Percentiles rank a stretch among this genome's conserved stretches.
phyloP scores from a whole-genome alignment of 345 rosid genomes.

The Eucalyptus regnans region DNA sequence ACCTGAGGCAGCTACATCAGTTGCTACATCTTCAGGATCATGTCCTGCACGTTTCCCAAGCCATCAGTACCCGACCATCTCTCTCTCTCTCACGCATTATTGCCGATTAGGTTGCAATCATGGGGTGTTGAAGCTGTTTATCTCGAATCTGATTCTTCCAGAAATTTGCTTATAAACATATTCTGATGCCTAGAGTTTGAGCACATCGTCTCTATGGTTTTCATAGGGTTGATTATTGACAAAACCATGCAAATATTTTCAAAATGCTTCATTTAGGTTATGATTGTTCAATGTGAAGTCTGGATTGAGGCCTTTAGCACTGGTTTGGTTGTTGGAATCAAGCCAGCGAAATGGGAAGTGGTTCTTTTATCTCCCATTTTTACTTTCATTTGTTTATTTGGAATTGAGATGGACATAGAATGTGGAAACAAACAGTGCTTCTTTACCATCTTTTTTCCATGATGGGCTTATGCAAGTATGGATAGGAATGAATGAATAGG shows the following conservation, averaged over 20 bases:
- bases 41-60: neutral
- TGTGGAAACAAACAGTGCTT: neutral
- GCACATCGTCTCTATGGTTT: neutral
- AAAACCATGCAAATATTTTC: too few species aligned
- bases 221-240: neutral
- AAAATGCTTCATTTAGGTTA: too few species aligned
- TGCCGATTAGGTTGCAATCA: neutral
- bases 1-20: neutral
- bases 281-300: too few species aligned
- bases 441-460: neutral
- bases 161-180: neutral
- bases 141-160: neutral
- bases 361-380: neutral
- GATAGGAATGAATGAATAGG: too few species aligned
- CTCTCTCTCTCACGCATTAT: neutral
- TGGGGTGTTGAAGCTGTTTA: neutral
- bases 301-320: neutral
- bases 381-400: neutral
- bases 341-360: neutral
- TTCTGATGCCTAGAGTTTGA: neutral
- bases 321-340: neutral
- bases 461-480: neutral
- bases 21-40: neutral
- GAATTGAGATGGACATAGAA: neutral
- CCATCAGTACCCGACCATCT: neutral